phyloP scores from a whole-genome alignment of 306 rosid genomes.

The Prunus armeniaca region DNA sequence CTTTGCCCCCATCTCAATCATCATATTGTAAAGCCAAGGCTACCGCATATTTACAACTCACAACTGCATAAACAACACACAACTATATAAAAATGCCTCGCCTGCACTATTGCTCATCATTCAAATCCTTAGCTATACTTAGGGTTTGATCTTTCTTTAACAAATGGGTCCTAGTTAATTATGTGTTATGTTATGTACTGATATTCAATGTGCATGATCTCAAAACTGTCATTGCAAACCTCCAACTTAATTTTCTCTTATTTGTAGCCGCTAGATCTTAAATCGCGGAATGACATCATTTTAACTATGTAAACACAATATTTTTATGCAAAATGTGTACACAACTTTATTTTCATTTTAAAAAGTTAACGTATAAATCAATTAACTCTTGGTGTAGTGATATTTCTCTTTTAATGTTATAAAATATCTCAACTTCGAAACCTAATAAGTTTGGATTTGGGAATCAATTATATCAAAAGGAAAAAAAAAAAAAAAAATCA shows the following conservation, averaged over 20 bases:
- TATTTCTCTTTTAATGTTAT: too few species aligned
- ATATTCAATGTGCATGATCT: not conserved
- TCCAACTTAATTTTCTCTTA: not conserved
- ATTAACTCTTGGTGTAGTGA: too few species aligned
- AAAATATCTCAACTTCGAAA: too few species aligned
- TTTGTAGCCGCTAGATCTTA: too few species aligned
- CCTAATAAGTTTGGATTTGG: too few species aligned
- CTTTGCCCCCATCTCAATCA: constrained; percentile 46
- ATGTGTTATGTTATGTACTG: not conserved
- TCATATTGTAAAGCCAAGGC: constrained; percentile 22
- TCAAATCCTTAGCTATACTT: not conserved
- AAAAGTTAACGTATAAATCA: too few species aligned
- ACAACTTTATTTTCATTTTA: too few species aligned
- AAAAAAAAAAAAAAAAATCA: too few species aligned
- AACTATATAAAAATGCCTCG: not conserved
- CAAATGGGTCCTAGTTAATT: not conserved
- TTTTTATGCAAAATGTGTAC: too few species aligned
- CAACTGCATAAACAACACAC: constrained; percentile 2
- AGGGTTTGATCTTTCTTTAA: not conserved
- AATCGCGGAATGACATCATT: too few species aligned
- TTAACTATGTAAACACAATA: too few species aligned
- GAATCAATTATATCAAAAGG: too few species aligned
- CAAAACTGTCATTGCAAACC: not conserved
- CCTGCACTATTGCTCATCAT: constrained; percentile 6
- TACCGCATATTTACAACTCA: constrained; percentile 6